Evolutionary conservation across 2,329 filamentous ascomycete genomes (phyloP), one percentile per base, ranked within the genome.

Genomic region (Talaromyces rugulosus): DNA sequence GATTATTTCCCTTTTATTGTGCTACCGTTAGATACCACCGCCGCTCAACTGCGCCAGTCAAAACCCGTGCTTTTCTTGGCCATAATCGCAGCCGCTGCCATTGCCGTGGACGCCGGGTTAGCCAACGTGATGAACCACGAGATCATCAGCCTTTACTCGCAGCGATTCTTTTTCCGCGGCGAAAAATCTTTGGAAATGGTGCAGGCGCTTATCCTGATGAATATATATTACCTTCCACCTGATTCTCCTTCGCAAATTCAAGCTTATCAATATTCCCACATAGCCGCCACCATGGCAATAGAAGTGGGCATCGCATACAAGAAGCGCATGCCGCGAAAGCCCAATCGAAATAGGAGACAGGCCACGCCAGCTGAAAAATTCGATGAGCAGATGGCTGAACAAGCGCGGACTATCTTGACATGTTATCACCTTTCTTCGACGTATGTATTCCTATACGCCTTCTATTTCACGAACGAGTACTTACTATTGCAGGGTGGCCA

Each of bases 11-110:
- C 72, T 5, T 65, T 74, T 52, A 65, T 75, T 5, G 62, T 73
- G 6, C 61, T 75, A 40, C 69, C 72, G 2, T 28, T 64, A 7
- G 66, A 63, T 44, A 73, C 71, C 36, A 72, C 72, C 0, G 71
- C 72, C 16, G 64, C 66, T 11, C 71, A 71, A 23, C 58, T 75
- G 57, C 71, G 73, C 58, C 66, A 66, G 23, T 67, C 69, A 42
- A 87, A 85, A 69, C 89, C 89, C 1, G 80, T 85, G 2, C 78
- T 92, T 8, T 92, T 92, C 69, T 80, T 90, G n/a, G 82, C 89
- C 33, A 80, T 92, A 68, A 84, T 92, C 75, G 84, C 88, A 0
- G 86, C 85, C 8, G 83, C 88, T 5, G 83, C 87, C 4, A 85
- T 84, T 9, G 84, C 87, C 65, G 78, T 80, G 23, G 28, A 78